Evolutionary conservation across 495 filamentous ascomycete species (phyloP).

Genomic region (Neurospora cerealis): DNA sequence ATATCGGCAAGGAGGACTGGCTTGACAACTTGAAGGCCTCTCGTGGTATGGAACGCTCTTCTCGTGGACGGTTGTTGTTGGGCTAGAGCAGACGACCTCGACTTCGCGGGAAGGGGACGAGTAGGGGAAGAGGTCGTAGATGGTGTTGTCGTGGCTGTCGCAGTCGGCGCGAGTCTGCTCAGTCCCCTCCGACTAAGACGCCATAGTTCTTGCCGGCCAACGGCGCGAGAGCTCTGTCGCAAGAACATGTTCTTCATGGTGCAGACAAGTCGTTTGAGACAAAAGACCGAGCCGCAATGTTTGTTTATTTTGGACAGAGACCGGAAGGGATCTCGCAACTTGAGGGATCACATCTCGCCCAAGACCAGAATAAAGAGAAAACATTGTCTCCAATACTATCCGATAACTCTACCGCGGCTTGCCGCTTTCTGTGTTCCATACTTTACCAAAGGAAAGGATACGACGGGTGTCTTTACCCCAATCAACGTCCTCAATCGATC

Average conservation of each 20-base stretch:
- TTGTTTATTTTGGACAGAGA: neutral
- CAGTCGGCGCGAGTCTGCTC: slow-evolving; percentile 16
- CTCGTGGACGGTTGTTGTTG: slow-evolving; percentile 15
- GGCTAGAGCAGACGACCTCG: slow-evolving; percentile 4
- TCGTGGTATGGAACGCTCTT: slow-evolving; percentile 51
- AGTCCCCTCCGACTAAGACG: slow-evolving; percentile 23
- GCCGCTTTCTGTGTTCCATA: neutral
- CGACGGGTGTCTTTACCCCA: neutral
- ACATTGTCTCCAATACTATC: neutral
- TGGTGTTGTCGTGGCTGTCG: neutral
- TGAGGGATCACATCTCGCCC: neutral
- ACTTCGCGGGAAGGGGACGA: neutral
- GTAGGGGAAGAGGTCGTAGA: neutral
- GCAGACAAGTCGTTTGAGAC: neutral
- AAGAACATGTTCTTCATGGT: slow-evolving; percentile 29
- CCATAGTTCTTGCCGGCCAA: slow-evolving; percentile 26
- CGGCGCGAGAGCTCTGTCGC: slow-evolving; percentile 30
- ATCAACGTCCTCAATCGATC: neutral
- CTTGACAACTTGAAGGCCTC: slow-evolving; percentile 53
- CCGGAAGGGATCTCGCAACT: neutral
- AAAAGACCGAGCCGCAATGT: neutral
- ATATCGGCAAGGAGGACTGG: slow-evolving; percentile 93
- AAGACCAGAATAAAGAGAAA: neutral
- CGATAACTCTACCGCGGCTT: neutral
- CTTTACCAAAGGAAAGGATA: neutral